A percentile compares a stretch with the other conserved stretches of the same genome.
Conservation (phyloP, 1,139 yeast species). For the Yamadazyma triangularis region DNA sequence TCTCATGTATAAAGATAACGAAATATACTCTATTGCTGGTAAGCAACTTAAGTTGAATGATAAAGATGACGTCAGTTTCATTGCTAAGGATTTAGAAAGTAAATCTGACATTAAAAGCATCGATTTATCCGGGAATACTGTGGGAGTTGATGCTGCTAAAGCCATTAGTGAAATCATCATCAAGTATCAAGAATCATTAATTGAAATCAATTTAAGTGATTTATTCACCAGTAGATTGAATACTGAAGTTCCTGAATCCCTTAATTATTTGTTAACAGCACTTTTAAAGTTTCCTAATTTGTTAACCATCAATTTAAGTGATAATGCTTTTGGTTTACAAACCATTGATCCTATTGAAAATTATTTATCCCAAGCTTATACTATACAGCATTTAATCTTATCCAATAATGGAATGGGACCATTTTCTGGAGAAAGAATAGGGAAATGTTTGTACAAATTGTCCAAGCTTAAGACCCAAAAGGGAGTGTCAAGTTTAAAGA, state of each 20-base stretch:
- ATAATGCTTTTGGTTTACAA: conserved; percentile 95
- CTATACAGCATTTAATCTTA: conserved; percentile 79
- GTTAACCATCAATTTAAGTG: conserved; percentile 77
- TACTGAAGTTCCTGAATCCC: conserved; percentile 87
- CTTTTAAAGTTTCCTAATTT: conserved; percentile 65
- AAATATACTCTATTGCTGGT: conserved; percentile 57
- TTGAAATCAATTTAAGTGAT: conserved; percentile 80
- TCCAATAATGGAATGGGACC: conserved; percentile 98
- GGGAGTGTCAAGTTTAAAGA: conserved; percentile 50
- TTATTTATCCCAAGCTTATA: conserved; percentile 69
- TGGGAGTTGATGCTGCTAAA: conserved; percentile 85
- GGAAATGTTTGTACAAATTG: conserved; percentile 72
- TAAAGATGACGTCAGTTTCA: conserved; percentile 57
- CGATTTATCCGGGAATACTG: conserved; percentile 89
- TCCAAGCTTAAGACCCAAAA: conserved; percentile 56
- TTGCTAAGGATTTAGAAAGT: conserved; percentile 10
- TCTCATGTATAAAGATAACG: background rate
- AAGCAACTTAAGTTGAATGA: conserved; percentile 74
- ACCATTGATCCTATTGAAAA: conserved; percentile 86
- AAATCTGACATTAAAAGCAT: conserved; percentile 44
- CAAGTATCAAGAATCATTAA: conserved; percentile 46
- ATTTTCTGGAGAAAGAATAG: conserved; percentile 91
- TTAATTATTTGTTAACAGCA: conserved; percentile 68
- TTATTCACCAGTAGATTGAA: conserved; percentile 91
- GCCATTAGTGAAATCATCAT: conserved; percentile 60